Evolutionary conservation across 306 rosid species (phyloP).

Genomic region (Castanopsis chinensis): DNA sequence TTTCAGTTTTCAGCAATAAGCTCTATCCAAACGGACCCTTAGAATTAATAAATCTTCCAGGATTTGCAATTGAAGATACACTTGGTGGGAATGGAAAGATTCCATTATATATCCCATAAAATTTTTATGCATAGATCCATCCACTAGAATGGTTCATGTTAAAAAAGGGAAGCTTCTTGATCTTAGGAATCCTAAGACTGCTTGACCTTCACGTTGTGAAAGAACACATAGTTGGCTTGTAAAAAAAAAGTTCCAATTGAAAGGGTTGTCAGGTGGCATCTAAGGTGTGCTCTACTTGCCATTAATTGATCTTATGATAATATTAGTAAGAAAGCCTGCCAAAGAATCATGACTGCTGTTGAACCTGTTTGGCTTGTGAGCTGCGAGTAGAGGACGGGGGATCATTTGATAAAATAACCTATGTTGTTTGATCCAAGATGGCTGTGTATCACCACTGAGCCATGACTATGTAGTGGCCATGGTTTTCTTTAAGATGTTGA

Average conservation of each 20-base stretch:
- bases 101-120: neutral
- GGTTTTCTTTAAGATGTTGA: neutral
- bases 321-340: neutral
- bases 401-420: neutral
- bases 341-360: neutral
- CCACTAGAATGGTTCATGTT: conserved; percentile 6
- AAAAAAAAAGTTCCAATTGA: conserved; percentile 4
- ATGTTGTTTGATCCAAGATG: neutral
- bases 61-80: neutral
- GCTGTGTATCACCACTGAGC: neutral
- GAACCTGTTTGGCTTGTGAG: neutral
- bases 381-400: neutral
- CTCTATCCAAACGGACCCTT: no score
- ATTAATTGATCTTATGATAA: neutral
- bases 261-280: neutral
- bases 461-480: neutral
- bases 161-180: conserved; percentile 6
- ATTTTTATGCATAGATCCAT: conserved; percentile 6
- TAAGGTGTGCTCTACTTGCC: neutral
- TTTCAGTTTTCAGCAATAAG: no score
- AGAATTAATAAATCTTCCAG: neutral
- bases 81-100: conserved; percentile 1
- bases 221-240: neutral
- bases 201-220: neutral
- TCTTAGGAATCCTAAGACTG: conserved; percentile 6